Conservation (phyloP, 1,284 basidiomycete genomes). For the Cutaneotrichosporon daszewskae region DNA sequence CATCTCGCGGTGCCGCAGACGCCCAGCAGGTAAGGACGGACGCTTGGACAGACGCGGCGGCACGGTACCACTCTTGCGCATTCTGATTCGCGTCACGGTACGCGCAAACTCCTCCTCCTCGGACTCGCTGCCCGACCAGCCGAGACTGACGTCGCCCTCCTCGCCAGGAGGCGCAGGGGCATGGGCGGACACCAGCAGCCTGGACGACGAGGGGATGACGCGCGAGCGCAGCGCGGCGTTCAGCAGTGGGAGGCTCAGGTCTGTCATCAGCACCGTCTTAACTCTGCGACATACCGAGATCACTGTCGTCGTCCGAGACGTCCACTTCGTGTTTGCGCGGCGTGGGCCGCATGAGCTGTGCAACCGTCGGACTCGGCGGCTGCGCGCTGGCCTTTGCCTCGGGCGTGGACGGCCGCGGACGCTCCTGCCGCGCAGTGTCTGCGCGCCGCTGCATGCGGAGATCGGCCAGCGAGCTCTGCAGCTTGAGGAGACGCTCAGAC, state of each 20-base stretch:
- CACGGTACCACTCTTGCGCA: slow-evolving; percentile 12
- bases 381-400: background rate
- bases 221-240: slow-evolving; percentile 27
- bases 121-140: slow-evolving; percentile 36
- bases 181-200: slow-evolving; percentile 8
- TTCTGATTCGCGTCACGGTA: slow-evolving; percentile 20
- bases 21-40: slow-evolving; percentile 8
- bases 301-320: slow-evolving; percentile 27
- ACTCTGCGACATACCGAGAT: slow-evolving; percentile 26
- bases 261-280: slow-evolving; percentile 5
- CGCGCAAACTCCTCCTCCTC: slow-evolving; percentile 37
- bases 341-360: slow-evolving; percentile 10
- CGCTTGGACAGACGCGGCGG: slow-evolving; percentile 8
- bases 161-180: no score
- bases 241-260: slow-evolving; percentile 23
- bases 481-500: slow-evolving; percentile 12
- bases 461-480: slow-evolving; percentile 17
- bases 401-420: background rate
- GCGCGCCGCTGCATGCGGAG: slow-evolving; percentile 14
- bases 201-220: slow-evolving; percentile 25
- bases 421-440: background rate
- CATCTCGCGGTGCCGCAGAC: background rate
- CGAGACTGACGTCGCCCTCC: slow-evolving; percentile 6
- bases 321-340: background rate
- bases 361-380: slow-evolving; percentile 13